These are phyloP conservation scores for Moelleriella libera DNA, from an alignment of 2,329 filamentous ascomycete species.

Conservation along the genomic window DNA sequence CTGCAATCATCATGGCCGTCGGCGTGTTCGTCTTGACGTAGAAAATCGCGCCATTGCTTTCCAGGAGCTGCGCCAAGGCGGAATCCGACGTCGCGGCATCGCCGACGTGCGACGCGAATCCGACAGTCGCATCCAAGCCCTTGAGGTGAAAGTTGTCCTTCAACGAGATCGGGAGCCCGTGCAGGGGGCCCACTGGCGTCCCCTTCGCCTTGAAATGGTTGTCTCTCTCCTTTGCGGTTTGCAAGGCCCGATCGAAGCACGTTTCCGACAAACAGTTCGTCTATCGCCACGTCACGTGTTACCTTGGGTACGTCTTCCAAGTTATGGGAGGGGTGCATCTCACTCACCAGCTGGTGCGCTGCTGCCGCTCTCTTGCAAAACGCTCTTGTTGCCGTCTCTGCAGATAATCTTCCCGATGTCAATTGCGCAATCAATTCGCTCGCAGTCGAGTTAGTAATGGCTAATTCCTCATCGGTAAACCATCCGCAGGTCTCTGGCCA, in stretches of 20 bases:
- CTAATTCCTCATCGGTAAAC: slow-evolving; percentile 35
- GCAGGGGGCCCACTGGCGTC: slow-evolving; percentile 43
- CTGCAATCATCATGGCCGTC: slow-evolving; percentile 56
- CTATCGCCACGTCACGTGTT: slow-evolving; percentile 7
- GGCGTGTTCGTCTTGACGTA: slow-evolving; percentile 45
- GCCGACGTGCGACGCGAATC: slow-evolving; percentile 47
- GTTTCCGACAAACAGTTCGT: slow-evolving; percentile 38
- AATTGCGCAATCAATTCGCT: slow-evolving; percentile 24
- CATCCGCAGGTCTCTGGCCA: slow-evolving; percentile 45
- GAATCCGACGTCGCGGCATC: slow-evolving; percentile 35
- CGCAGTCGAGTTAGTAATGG: slow-evolving; percentile 31
- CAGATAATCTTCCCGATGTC: slow-evolving; percentile 18
- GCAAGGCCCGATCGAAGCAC: slow-evolving; percentile 37
- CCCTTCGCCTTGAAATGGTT: slow-evolving; percentile 31
- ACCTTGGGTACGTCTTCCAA: neutral
- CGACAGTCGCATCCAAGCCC: slow-evolving; percentile 46
- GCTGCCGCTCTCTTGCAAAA: slow-evolving; percentile 40
- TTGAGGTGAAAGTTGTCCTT: slow-evolving; percentile 58
- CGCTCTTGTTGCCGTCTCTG: slow-evolving; percentile 27
- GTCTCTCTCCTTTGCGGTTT: slow-evolving; percentile 33
- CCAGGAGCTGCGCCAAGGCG: slow-evolving; percentile 25
- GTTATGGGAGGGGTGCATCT: slow-evolving; percentile 6
- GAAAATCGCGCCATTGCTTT: slow-evolving; percentile 34
- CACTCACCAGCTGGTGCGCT: slow-evolving; percentile 41
- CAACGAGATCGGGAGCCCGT: slow-evolving; percentile 49